Percentiles rank a stretch among this genome's conserved stretches.
Evolutionary conservation across 2,329 filamentous ascomycete genomes (phyloP).

Genomic region (Fusarium robinianum): DNA sequence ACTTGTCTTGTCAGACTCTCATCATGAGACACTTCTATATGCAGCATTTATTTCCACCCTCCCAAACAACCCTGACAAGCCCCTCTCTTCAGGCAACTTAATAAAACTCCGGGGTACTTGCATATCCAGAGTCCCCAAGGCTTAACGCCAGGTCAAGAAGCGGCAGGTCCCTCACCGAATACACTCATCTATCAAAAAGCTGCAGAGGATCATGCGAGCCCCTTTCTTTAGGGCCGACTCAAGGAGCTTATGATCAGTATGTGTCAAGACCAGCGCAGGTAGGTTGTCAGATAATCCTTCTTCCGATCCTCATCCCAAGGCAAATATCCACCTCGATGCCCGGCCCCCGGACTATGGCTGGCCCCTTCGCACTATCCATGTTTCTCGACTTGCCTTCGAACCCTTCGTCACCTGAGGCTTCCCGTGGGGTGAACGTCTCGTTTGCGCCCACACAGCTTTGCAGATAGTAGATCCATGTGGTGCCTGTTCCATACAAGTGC

Average conservation of each 20-base stretch:
- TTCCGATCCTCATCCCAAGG: background rate
- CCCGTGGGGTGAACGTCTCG: background rate
- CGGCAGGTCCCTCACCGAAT: constrained; percentile 9
- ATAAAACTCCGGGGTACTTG: constrained; percentile 14
- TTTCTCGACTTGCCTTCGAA: background rate
- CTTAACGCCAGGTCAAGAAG: background rate
- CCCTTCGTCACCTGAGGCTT: background rate
- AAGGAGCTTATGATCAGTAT: constrained; percentile 8
- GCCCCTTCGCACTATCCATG: no score
- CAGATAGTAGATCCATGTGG: constrained; percentile 10
- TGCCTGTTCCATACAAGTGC: background rate
- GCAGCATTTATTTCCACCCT: constrained; percentile 9
- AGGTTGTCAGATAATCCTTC: background rate
- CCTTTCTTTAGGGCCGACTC: constrained; percentile 12
- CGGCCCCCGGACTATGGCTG: no score
- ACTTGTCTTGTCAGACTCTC: constrained; percentile 5
- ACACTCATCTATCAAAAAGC: constrained; percentile 14
- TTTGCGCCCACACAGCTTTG: constrained; percentile 2
- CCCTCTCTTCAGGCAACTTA: constrained; percentile 2
- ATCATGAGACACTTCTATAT: constrained; percentile 14
- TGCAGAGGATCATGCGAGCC: background rate
- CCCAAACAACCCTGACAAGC: background rate
- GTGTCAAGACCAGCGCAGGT: constrained; percentile 13
- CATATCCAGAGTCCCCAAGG: constrained; percentile 7
- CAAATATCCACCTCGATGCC: background rate